These are phyloP conservation scores for Begonia peltatifolia DNA, from an alignment of 306 rosid genomes.

Conservation along the genomic window DNA sequence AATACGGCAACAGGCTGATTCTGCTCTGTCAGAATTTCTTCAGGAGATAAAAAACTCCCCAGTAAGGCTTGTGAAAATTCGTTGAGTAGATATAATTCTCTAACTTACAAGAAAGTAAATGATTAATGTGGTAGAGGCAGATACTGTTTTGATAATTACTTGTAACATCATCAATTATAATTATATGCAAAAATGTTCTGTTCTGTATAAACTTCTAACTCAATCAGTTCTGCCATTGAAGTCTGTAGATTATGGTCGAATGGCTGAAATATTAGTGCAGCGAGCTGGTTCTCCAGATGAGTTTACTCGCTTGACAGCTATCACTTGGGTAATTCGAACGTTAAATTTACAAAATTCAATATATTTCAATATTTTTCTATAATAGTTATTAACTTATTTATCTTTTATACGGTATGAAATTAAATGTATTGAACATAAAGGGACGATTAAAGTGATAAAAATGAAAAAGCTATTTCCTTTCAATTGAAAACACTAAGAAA, in stretches of 20 bases:
- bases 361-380: neutral
- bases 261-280: conserved; percentile 95
- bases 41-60: conserved; percentile 98
- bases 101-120: too few species aligned
- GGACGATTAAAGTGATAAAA: too few species aligned
- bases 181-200: too few species aligned
- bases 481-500: too few species aligned
- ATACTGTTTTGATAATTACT: too few species aligned
- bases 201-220: conserved; percentile 35
- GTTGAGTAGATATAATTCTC: too few species aligned
- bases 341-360: neutral
- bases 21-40: conserved; percentile 97
- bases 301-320: conserved; percentile 90
- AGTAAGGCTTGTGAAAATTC: conserved; percentile 45
- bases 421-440: too few species aligned
- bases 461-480: too few species aligned
- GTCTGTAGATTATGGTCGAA: conserved; percentile 99
- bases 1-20: conserved; percentile 97
- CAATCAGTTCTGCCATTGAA: conserved; percentile 99
- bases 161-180: too few species aligned
- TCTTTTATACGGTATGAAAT: too few species aligned
- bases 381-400: too few species aligned
- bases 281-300: conserved; percentile 87
- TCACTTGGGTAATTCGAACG: conserved; percentile 72
- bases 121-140: too few species aligned